A percentile compares a stretch with the other conserved stretches of the same genome.
Evolutionary conservation across 768 basidiomycete species (phyloP).

Genomic region (Auriscalpium vulgare): DNA sequence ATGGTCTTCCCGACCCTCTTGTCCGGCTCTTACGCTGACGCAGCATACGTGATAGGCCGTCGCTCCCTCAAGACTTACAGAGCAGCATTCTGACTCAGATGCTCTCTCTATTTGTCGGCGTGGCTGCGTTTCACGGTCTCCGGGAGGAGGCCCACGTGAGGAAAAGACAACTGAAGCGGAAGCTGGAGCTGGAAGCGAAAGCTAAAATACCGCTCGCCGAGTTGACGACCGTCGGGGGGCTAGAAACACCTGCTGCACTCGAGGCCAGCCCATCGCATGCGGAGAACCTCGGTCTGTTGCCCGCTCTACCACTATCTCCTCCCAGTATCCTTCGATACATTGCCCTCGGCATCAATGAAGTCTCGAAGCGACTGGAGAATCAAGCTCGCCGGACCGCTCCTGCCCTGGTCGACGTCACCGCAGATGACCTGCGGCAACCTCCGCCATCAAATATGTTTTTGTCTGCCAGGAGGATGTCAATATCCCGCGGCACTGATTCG

Average conservation of each 20-base stretch:
- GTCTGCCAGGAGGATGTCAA: conserved; percentile 70
- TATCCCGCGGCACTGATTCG: conserved; percentile 64
- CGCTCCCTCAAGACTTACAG: conserved; percentile 54
- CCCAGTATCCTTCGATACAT: conserved; percentile 43
- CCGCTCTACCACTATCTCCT: conserved; percentile 3
- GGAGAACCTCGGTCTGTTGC: neutral
- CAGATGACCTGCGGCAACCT: neutral
- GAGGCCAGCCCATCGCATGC: neutral
- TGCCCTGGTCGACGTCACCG: too few relatives aligned
- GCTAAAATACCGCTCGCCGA: neutral
- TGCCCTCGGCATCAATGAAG: conserved; percentile 68
- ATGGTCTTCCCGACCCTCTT: conserved; percentile 40
- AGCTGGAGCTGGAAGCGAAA: neutral
- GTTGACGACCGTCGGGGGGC: too few relatives aligned
- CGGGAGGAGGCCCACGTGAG: conserved; percentile 4
- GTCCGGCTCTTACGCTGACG: conserved; percentile 1
- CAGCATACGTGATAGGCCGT: conserved; percentile 41
- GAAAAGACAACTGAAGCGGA: neutral
- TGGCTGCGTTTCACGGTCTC: conserved; percentile 33
- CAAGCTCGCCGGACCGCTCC: conserved; percentile 30
- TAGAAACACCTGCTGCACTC: neutral
- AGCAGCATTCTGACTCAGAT: conserved; percentile 47
- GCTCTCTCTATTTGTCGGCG: conserved; percentile 40
- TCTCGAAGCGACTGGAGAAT: conserved; percentile 64
- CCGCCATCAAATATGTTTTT: conserved; percentile 36